Evolutionary conservation across 208 protist species (phyloP), one percentile per base, ranked within the genome.

Genomic region (Sergeia podlipaevii): DNA sequence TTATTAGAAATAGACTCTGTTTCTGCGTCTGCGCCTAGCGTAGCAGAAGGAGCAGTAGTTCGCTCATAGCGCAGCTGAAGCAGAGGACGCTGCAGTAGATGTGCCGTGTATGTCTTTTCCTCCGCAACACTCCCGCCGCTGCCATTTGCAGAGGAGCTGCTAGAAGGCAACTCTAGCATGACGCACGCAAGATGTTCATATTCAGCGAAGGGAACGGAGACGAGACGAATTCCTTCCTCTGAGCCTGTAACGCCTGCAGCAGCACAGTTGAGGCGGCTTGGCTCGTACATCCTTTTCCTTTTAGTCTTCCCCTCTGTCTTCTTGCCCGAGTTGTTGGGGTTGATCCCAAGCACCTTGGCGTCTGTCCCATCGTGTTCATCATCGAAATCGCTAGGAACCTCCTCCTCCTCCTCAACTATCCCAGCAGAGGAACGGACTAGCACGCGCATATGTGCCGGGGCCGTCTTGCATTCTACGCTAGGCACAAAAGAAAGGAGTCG

Each of bases 141-240:
- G n/a, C n/a, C n/a, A n/a, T n/a, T n/a, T n/a, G n/a, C n/a, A n/a
- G n/a, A n/a, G n/a, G n/a, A n/a, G n/a, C n/a, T n/a, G n/a, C n/a
- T n/a, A n/a, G n/a, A n/a, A n/a, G n/a, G n/a, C n/a, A n/a, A n/a
- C n/a, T n/a, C n/a, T n/a, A 80, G 37, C 11, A 80, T 26, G 26
- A 80, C 4, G 47, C 61, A 80, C 1, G 50, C 10, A 46, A 74
- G 70, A 15, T 67, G 47, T 45, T 80, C 56, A 39, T 73, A 72
- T 38, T 74, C 63, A 2, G 38, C 45, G 1, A 80, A 2, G 27
- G 66, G 74, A 8, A 66, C 41, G 3, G 74, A 75, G 41, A 27
- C 61, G 18, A 60, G 72, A 4, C 44, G 69, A 37, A 47, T 21
- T n/a, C 42, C 42, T 13, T n/a, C 42, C n/a, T n/a, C n/a, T n/a